These are phyloP conservation scores for Phaeosphaeriaceae sp. DNA, from an alignment of 2,329 filamentous ascomycete genomes.

Conservation along the genomic window DNA sequence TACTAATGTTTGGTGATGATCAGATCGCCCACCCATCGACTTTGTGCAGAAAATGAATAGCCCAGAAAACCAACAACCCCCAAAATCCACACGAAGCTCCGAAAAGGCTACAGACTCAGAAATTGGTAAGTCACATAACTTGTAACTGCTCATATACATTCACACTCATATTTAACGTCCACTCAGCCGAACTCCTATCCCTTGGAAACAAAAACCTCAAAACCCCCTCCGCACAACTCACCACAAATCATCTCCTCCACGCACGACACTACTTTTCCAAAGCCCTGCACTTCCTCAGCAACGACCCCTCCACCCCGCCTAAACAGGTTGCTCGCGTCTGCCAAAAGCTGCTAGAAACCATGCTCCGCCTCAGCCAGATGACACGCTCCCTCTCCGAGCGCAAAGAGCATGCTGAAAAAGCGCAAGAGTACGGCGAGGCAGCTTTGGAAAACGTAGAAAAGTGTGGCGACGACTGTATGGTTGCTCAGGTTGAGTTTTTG, in stretches of 20 bases:
- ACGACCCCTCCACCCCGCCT: constrained; percentile 10
- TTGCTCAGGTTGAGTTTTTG: constrained; percentile 18
- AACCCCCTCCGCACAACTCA: not conserved
- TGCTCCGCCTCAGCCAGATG: constrained; percentile 11
- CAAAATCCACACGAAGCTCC: not conserved
- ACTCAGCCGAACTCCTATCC: not conserved
- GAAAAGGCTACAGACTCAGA: not conserved
- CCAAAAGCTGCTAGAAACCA: constrained; percentile 22
- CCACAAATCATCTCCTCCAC: not conserved
- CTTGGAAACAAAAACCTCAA: constrained; percentile 8
- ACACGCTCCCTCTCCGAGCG: constrained; percentile 1
- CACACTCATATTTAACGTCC: not conserved
- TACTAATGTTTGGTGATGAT: not conserved
- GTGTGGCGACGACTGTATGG: constrained; percentile 14
- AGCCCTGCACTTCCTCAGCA: constrained; percentile 16
- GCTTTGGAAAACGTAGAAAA: constrained; percentile 12
- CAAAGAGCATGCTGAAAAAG: constrained; percentile 13
- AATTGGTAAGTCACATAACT: not conserved
- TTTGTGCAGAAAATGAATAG: not conserved
- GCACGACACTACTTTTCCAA: constrained; percentile 18
- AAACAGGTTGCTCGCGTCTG: constrained; percentile 22
- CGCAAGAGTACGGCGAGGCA: constrained; percentile 12
- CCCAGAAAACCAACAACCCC: not conserved
- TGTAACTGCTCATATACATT: not conserved
- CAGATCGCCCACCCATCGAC: not conserved